A percentile compares a stretch with the other conserved stretches of the same genome.
Conservation (phyloP, 257 asterid species). For the Dorcoceras hygrometricum region DNA sequence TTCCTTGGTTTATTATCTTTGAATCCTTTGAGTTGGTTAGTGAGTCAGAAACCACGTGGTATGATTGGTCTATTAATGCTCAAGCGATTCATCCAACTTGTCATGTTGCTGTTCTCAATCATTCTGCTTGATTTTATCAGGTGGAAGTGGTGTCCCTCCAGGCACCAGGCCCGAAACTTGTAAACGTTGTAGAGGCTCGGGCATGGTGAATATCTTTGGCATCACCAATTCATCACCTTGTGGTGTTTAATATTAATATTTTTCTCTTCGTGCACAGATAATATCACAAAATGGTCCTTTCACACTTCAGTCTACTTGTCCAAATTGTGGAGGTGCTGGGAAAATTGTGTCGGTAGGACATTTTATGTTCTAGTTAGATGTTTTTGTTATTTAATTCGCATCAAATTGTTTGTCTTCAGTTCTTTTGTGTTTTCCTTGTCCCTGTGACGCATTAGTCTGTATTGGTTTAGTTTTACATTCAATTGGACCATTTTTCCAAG, state of each 20-base stretch:
- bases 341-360: conserved; percentile 73
- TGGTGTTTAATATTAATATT: conserved; percentile 5
- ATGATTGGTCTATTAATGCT: conserved; percentile 2
- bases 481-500: conserved; percentile 1
- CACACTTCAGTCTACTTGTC: conserved; percentile 61
- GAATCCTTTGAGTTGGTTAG: conserved; percentile 11
- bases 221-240: conserved; percentile 18
- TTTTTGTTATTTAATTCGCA: background rate
- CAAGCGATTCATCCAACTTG: conserved; percentile 7
- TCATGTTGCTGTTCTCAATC: conserved; percentile 7
- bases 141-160: conserved; percentile 98
- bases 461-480: background rate
- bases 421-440: conserved; percentile 2
- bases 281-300: conserved; percentile 51
- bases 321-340: conserved; percentile 72
- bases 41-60: conserved; percentile 6
- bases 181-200: conserved; percentile 86
- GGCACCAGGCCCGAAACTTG: conserved; percentile 96
- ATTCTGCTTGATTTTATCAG: conserved; percentile 37
- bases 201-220: conserved; percentile 54
- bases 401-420: conserved; percentile 6
- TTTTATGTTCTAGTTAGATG: background rate
- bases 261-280: conserved; percentile 37
- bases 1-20: background rate
- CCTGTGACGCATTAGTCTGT: background rate